Percentiles rank a stretch among this genome's conserved stretches.
phyloP scores from a whole-genome alignment of 306 rosid genomes.

The Gillenia trifoliata region DNA sequence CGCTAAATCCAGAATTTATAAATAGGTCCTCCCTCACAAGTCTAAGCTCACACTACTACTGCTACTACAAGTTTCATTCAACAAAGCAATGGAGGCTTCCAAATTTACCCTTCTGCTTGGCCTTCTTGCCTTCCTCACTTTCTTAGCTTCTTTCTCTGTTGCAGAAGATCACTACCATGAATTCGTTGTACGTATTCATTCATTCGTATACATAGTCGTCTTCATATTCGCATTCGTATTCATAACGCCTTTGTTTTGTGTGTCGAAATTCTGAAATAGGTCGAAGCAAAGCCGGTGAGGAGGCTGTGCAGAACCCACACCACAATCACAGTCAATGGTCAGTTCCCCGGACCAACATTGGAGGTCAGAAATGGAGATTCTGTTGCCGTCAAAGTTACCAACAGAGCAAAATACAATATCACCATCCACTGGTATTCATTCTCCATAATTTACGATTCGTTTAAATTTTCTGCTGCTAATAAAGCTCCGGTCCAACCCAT shows the following conservation, averaged over 20 bases:
- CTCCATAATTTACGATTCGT: not conserved
- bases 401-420: slow-evolving; percentile 59
- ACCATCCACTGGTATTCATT: slow-evolving; percentile 65
- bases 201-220: slow-evolving; percentile 2
- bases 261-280: slow-evolving; percentile 24
- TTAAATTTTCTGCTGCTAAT: not conserved
- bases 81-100: slow-evolving; percentile 46
- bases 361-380: slow-evolving; percentile 66
- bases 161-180: slow-evolving; percentile 63
- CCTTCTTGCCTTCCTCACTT: slow-evolving; percentile 33
- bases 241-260: not conserved
- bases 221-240: not conserved
- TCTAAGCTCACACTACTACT: slow-evolving; percentile 17
- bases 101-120: slow-evolving; percentile 34
- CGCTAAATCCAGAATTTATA: slow-evolving; percentile 33
- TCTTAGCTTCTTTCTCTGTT: slow-evolving; percentile 34
- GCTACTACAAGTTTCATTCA: slow-evolving; percentile 14
- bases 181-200: slow-evolving; percentile 61
- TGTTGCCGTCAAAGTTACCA: slow-evolving; percentile 57
- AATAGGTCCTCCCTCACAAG: slow-evolving; percentile 23
- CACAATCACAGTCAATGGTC: slow-evolving; percentile 67
- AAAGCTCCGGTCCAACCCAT: too few relatives aligned
- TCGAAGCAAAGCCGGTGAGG: slow-evolving; percentile 54
- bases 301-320: slow-evolving; percentile 81
- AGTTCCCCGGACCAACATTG: slow-evolving; percentile 78